A percentile compares a stretch with the other conserved stretches of the same genome.
Conservation (phyloP, 345 rosid genomes). For the Combretum micranthum region DNA sequence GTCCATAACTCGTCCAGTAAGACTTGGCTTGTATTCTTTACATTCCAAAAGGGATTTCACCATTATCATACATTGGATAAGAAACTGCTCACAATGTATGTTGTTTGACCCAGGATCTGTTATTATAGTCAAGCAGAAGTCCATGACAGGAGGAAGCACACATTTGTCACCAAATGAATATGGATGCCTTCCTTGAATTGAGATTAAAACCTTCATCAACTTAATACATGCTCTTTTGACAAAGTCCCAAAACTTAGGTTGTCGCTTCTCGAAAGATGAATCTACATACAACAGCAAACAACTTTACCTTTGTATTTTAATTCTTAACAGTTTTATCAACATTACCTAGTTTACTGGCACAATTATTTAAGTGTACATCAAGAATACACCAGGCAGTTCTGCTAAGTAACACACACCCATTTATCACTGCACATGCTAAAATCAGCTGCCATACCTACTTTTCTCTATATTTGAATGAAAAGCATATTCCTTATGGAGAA, state of each 20-base stretch:
- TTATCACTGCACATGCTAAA: no score
- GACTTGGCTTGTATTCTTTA: slow-evolving; percentile 83
- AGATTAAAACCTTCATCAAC: slow-evolving; percentile 82
- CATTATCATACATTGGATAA: slow-evolving; percentile 96
- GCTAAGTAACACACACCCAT: no score
- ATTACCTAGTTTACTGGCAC: no score
- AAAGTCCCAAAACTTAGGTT: slow-evolving; percentile 68
- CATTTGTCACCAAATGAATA: slow-evolving; percentile 88
- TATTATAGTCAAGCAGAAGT: slow-evolving; percentile 87
- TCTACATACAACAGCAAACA: slow-evolving; percentile 34
- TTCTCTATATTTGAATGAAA: no score
- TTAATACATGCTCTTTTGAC: slow-evolving; percentile 80
- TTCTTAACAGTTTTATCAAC: no score
- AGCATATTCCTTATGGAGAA: no score
- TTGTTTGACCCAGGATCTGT: slow-evolving; percentile 57
- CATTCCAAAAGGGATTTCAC: slow-evolving; percentile 84
- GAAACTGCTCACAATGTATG: slow-evolving; percentile 62
- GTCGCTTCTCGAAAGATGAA: slow-evolving; percentile 59
- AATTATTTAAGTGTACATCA: no score
- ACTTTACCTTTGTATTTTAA: no score
- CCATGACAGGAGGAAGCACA: slow-evolving; percentile 72
- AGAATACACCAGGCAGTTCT: no score
- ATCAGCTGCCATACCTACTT: no score
- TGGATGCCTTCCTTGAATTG: slow-evolving; percentile 88
- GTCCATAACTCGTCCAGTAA: slow-evolving; percentile 86